phyloP scores from a whole-genome alignment of 768 basidiomycete species.

The Astraeus odoratus region DNA sequence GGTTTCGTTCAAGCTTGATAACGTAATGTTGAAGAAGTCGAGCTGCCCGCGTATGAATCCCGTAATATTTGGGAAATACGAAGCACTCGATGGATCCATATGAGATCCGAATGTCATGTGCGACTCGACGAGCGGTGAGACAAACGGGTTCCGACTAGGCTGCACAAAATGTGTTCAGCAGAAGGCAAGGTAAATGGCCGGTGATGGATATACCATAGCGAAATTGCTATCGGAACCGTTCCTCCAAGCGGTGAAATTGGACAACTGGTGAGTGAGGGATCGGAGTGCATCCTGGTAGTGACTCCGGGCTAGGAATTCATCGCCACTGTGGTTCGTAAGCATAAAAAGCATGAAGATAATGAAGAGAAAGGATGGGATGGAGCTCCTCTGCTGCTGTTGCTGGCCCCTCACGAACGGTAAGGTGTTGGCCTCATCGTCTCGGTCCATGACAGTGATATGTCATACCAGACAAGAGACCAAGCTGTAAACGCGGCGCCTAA shows the following conservation, averaged over 20 bases:
- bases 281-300: constrained; percentile 62
- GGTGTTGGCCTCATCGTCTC: constrained; percentile 16
- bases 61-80: constrained; percentile 72
- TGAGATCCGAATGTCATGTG: constrained; percentile 39
- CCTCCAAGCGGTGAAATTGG: constrained; percentile 74
- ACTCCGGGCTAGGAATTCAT: constrained; percentile 56
- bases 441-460: constrained; percentile 30
- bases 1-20: constrained; percentile 32
- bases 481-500: not conserved
- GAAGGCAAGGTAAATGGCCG: not conserved
- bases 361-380: constrained; percentile 68
- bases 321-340: constrained; percentile 68
- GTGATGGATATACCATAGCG: constrained; percentile 42
- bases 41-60: constrained; percentile 68
- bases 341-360: constrained; percentile 69
- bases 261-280: constrained; percentile 49
- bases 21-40: constrained; percentile 59
- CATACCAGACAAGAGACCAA: too few species aligned
- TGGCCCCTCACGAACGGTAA: constrained; percentile 8
- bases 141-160: constrained; percentile 40
- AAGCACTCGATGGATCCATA: constrained; percentile 39
- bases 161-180: constrained; percentile 20
- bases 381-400: constrained; percentile 44
- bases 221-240: constrained; percentile 63
- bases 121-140: constrained; percentile 41